These are phyloP conservation scores for Stagonosporopsis vannaccii DNA, from an alignment of 2,329 filamentous ascomycete species.

Conservation along the genomic window DNA sequence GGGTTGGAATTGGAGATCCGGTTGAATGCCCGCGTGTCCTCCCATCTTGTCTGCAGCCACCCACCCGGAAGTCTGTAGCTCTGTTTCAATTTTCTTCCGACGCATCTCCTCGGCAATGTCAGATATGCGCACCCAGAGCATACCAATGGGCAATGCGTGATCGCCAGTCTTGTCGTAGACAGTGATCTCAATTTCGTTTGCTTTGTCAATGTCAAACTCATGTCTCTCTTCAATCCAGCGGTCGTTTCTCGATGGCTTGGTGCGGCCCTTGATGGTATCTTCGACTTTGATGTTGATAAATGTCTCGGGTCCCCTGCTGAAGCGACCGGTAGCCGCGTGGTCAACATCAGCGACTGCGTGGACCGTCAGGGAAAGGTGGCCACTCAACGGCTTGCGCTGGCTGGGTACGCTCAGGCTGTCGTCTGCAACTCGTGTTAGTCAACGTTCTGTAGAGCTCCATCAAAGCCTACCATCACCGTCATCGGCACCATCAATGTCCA, in stretches of 20 bases:
- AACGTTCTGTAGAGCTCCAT: too few relatives aligned
- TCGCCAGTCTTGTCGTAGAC: slow-evolving; percentile 95
- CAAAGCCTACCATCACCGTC: slow-evolving; percentile 78
- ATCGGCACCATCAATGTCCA: slow-evolving; percentile 80
- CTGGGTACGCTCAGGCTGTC: slow-evolving; percentile 97
- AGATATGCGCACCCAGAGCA: slow-evolving; percentile 95
- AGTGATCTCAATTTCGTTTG: slow-evolving; percentile 96
- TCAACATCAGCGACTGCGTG: slow-evolving; percentile 93
- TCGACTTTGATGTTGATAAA: slow-evolving; percentile 97
- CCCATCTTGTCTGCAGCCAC: slow-evolving; percentile 97
- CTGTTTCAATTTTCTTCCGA: slow-evolving; percentile 94
- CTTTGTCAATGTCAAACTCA: slow-evolving; percentile 94
- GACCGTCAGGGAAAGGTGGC: slow-evolving; percentile 85
- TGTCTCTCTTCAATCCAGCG: slow-evolving; percentile 92
- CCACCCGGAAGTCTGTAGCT: slow-evolving; percentile 94
- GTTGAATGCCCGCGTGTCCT: slow-evolving; percentile 60
- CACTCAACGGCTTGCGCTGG: slow-evolving; percentile 92
- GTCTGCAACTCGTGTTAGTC: slow-evolving; percentile 64
- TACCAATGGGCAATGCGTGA: slow-evolving; percentile 87
- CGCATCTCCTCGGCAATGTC: slow-evolving; percentile 98
- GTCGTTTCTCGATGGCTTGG: slow-evolving; percentile 83
- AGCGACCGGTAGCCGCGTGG: slow-evolving; percentile 81
- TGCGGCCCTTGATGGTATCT: slow-evolving; percentile 88
- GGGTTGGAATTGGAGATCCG: slow-evolving; percentile 63
- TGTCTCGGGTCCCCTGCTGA: slow-evolving; percentile 90